Evolutionary conservation across 202 grass and related monocot species (phyloP), one percentile per base, ranked within the genome.

Genomic region (Dendrocalamus latiflorus): DNA sequence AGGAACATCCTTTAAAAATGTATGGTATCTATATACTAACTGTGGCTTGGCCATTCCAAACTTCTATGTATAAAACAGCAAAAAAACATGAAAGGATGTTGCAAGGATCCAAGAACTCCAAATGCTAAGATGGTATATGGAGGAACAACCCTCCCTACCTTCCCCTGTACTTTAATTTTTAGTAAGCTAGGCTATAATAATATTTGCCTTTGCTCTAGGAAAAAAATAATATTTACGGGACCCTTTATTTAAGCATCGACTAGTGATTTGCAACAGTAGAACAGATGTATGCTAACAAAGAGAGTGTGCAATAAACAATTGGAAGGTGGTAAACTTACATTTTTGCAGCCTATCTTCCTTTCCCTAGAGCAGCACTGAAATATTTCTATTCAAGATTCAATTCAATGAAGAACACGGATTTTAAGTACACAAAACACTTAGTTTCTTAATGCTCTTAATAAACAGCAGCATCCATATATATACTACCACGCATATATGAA

Each of bases 311-410:
- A 21, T 57, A 33, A 77, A 64, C 8, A 47, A 63, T 1, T 16
- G 47, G 51, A 47, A 78, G 69, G 28, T 47, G 47, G 51, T 36
- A 63, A 56, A 74, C 90, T 89, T 92, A 97, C 91, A 86, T 97
- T 75, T 94, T 91, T 67, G 94, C 91, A 85, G 94, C 94, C 80
- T 92, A 88, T 66, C 90, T 90, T 75, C 91, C 94, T 62, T 97
- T 92, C 36, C 94, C 94, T 53, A 91, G 44, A 43, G 91, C 90
- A 90, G 88, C 86, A 68, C 94, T 88, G 14, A 89, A 97, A 86
- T 94, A 94, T 76, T 92, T 97, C 81, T 94, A 78, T 61, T 68
- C 61, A 75, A 75, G 7, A 51, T 76, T 84, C 15, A 82, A 80
- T 68, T 79, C 49, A 86, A 62, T 20, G 44, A 82, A 80, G n/a